Conservation (phyloP, 805 yeast genomes). For the Zygosaccharomyces bailii region DNA sequence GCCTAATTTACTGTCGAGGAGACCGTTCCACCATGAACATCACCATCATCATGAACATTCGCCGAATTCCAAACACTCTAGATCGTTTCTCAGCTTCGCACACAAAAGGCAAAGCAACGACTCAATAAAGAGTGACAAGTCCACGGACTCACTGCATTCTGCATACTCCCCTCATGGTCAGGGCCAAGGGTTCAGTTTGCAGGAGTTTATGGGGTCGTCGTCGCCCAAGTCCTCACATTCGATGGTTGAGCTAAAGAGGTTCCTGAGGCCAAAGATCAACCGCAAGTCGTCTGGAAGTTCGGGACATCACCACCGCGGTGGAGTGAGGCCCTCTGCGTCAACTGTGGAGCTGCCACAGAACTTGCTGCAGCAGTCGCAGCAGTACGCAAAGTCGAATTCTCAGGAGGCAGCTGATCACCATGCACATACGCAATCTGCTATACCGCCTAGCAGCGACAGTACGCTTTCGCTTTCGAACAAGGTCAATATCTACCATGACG, state of each 20-base stretch:
- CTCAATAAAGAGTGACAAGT: constrained; percentile 32
- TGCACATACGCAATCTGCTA: constrained; percentile 36
- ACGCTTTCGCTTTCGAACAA: constrained; percentile 34
- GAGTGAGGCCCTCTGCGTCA: constrained; percentile 4
- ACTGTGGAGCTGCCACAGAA: constrained; percentile 4
- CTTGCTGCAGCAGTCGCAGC: constrained; percentile 3
- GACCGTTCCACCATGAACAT: constrained; percentile 26
- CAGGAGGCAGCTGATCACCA: constrained; percentile 19
- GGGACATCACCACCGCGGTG: background rate
- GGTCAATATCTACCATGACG: constrained; percentile 45
- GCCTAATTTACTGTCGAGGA: constrained; percentile 32
- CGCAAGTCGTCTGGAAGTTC: constrained; percentile 22
- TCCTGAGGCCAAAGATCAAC: constrained; percentile 53
- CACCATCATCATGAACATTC: constrained; percentile 11
- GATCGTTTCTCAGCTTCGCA: constrained; percentile 33
- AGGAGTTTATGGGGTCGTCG: constrained; percentile 11
- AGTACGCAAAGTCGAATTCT: background rate
- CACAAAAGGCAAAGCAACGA: constrained; percentile 33
- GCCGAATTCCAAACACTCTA: constrained; percentile 22
- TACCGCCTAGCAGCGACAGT: constrained; percentile 37
- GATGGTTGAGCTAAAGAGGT: constrained; percentile 69
- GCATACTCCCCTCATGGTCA: constrained; percentile 11
- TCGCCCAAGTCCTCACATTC: constrained; percentile 39
- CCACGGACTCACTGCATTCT: constrained; percentile 26
- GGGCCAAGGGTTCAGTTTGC: constrained; percentile 5